Base-by-base conservation (phyloP, 768 basidiomycete species). In the Lactarius akahatsu region DNA sequence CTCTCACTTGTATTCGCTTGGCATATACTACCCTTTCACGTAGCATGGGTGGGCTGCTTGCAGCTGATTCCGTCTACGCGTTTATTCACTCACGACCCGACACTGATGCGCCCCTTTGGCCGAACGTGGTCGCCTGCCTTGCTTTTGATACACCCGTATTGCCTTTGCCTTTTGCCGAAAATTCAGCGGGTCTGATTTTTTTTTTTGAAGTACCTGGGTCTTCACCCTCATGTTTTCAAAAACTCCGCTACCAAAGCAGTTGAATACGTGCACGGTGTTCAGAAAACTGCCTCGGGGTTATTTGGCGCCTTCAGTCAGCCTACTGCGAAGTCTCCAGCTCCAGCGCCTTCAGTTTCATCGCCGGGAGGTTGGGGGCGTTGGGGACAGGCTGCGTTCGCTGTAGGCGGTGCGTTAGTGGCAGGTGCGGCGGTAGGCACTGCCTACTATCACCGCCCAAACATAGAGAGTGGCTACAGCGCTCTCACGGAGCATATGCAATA, bases 41-140 rank as follows among this genome's bases (percentile, higher is more conserved):
- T 71, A 96, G 95, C 73, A 97, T 97, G 95, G 95, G 95, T 26
- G 95, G 95, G 2, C 78, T 97, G 26, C 82, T 98, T 2, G 89
- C 89, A 32, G 92, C 95, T 2, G 96, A 98, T 72, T 85, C 91
- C 4, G 77, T 94, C 36, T 76, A 89, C 32, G 90, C 88, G 72
- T 90, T 97, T 65, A 78, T 85, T 41, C 81, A 83, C 18, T 80
- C 87, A 36, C 81, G 90, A 26, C 86, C 90, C 6, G 87, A 92
- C 69, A 78, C 78, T 59, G 73, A 76, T 13, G 86, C 86, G 3
- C 87, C 90, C 0, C 76, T 96, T 5, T 98, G 95, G 95, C 96
- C 95, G 2, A 87, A 84, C 60, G 90, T 97, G 63, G 83, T 96
- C 28, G 94, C 89, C 0, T 88, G 87, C 68, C 79, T 94, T 57